These are phyloP conservation scores for Voacanga thouarsii DNA, from an alignment of 257 asterid genomes.

Conservation along the genomic window DNA sequence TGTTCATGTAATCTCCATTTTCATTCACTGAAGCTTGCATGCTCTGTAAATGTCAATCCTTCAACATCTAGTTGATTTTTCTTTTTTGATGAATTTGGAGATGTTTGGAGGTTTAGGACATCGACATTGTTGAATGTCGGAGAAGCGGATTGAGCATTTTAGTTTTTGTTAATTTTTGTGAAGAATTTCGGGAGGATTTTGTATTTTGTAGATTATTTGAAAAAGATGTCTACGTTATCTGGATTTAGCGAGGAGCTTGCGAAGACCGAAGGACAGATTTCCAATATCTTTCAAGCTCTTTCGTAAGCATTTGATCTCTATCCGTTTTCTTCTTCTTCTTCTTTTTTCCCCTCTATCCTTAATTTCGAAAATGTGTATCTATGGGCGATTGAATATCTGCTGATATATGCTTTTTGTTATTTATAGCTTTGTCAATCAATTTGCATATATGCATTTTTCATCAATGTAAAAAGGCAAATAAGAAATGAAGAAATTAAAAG, in stretches of 20 bases:
- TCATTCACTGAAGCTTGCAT: too few species aligned
- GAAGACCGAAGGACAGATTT: constrained; percentile 92
- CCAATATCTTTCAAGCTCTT: constrained; percentile 80
- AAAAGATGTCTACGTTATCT: constrained; percentile 47
- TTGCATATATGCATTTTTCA: neutral
- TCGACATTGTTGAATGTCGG: constrained; percentile 18
- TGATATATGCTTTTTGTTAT: too few species aligned
- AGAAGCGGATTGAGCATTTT: neutral
- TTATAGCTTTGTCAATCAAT: too few species aligned
- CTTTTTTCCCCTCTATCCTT: neutral
- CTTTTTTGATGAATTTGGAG: neutral
- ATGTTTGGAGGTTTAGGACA: constrained; percentile 10
- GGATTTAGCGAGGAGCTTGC: constrained; percentile 76
- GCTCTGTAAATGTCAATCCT: too few species aligned
- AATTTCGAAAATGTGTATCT: neutral
- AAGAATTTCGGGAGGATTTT: neutral
- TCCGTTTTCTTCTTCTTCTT: neutral
- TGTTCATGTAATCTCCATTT: too few species aligned
- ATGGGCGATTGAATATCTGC: neutral
- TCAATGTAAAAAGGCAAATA: neutral
- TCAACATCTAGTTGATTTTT: too few species aligned
- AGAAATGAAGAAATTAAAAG: neutral
- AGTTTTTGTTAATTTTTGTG: neutral
- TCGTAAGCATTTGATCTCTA: constrained; percentile 48
- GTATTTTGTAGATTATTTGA: neutral